Percentiles rank a stretch among this genome's conserved stretches.
phyloP scores from a whole-genome alignment of 139 green algal species.

The Edaphochlamys debaryana region DNA sequence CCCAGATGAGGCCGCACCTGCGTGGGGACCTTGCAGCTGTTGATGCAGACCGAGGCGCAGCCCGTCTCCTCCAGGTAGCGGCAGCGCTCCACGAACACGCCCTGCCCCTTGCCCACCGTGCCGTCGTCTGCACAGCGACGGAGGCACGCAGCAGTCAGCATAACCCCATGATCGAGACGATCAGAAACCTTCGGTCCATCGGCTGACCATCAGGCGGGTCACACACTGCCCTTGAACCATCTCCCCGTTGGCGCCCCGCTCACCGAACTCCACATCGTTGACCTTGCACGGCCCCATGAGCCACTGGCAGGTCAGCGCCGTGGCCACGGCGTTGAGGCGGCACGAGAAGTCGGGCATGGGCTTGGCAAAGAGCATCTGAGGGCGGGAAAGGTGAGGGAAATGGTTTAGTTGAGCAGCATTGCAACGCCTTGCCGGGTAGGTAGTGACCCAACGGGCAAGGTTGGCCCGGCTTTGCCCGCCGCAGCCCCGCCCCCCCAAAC shows the following conservation, averaged over 20 bases:
- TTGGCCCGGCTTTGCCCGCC: too few relatives aligned
- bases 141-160: too few relatives aligned
- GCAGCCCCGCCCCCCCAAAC: too few relatives aligned
- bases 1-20: too few relatives aligned
- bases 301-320: constrained; percentile 88
- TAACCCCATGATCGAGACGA: too few relatives aligned
- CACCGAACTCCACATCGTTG: constrained; percentile 83
- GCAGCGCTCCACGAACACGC: constrained; percentile 87
- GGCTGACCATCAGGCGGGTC: too few relatives aligned
- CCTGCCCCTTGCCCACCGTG: constrained; percentile 57
- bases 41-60: constrained; percentile 88
- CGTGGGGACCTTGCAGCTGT: constrained; percentile 91
- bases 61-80: constrained; percentile 88
- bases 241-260: too few relatives aligned
- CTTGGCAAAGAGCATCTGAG: constrained; percentile 62
- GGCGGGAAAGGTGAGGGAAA: not conserved
- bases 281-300: constrained; percentile 89
- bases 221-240: too few relatives aligned
- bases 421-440: too few relatives aligned
- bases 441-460: too few relatives aligned
- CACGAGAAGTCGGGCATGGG: constrained; percentile 67
- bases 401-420: too few relatives aligned
- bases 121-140: constrained; percentile 1
- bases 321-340: constrained; percentile 85
- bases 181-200: too few relatives aligned